Base-by-base conservation (phyloP, 495 filamentous ascomycete species). In the Aspergillus kassunensis region DNA sequence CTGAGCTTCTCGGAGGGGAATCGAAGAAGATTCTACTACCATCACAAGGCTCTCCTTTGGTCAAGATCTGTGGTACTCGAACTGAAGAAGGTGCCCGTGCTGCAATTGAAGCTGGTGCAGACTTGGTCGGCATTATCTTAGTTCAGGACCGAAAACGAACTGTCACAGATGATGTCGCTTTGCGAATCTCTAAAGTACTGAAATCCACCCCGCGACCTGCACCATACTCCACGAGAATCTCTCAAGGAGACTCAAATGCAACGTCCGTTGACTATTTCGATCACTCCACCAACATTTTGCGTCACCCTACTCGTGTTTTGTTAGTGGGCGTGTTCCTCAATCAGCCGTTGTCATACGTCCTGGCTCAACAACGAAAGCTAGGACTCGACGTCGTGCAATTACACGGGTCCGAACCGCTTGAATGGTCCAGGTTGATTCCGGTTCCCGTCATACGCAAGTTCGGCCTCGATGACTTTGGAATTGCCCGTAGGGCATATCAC, bases 41-140 rank as follows among this genome's bases (percentile, higher is more conserved):
- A 24, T 47, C 57, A 18, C 42, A 49, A 34, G 56, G 47, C 20
- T 71, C 81, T 1, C 78, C 76, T 4, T 74, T 96, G 16, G 91
- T 97, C 46, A 98, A 98, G 66, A 96, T 97, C 30, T 98, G 93
- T 62, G 93, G 93, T n/a, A 97, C 91, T 4, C 81, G 93, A 25
- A 86, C 81, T 51, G 77, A 86, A 30, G 91, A 93, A 58, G 89
- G 84, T 8, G 95, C 93, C 18, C 70, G 79, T 31, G 81, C 80
- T 35, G 91, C 93, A 24, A 84, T 95, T 52, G 82, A 91, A 63
- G 85, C 91, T 35, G 93, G 93, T 27, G 91, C 93, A 12, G 93
- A 97, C 66, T 68, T 97, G 39, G 79, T 98, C 43, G 93, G 93
- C 41, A 95, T 98, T 53, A 97, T 97, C 33, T 75, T 95, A 10